Evolutionary conservation across 257 asterid genomes (phyloP).

Genomic region (Solanum sejunctum): DNA sequence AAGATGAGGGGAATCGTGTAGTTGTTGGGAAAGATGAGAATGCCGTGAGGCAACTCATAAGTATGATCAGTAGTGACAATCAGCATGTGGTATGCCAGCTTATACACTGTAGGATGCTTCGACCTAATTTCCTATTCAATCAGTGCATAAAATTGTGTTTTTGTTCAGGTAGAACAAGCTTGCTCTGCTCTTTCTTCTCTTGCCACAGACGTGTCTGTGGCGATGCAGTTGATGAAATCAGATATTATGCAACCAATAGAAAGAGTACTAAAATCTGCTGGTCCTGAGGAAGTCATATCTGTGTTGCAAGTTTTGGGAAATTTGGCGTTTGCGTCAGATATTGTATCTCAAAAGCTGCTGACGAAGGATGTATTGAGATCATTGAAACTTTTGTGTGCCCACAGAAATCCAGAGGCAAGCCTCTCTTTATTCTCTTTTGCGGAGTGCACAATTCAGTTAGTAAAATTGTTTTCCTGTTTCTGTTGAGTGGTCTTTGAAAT

Average conservation of each 20-base stretch:
- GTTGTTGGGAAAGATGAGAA: conserved; percentile 97
- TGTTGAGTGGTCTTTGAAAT: conserved; percentile 3
- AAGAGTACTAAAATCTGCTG: conserved; percentile 71
- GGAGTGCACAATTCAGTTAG: not conserved
- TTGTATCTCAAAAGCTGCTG: conserved; percentile 81
- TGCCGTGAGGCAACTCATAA: conserved; percentile 96
- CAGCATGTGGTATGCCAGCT: conserved; percentile 82
- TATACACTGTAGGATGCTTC: not conserved
- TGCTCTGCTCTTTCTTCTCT: conserved; percentile 91
- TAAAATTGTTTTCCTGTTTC: not conserved
- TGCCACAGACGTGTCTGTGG: conserved; percentile 84
- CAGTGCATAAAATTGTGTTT: conserved; percentile 12
- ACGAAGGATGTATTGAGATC: conserved; percentile 79
- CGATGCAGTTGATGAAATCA: conserved; percentile 82
- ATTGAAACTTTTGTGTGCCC: conserved; percentile 67
- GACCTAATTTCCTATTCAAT: not conserved
- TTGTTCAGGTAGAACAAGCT: conserved; percentile 87
- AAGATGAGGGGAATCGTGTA: conserved; percentile 80
- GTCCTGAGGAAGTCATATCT: conserved; percentile 71
- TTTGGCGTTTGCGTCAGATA: conserved; percentile 82
- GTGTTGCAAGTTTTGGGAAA: conserved; percentile 85
- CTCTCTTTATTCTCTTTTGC: conserved; percentile 3
- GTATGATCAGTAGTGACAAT: conserved; percentile 97
- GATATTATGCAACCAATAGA: conserved; percentile 96
- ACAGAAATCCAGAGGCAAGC: conserved; percentile 83